Evolutionary conservation across 345 rosid genomes (phyloP), one percentile per base, ranked within the genome.

Genomic region (Populus davidiana): DNA sequence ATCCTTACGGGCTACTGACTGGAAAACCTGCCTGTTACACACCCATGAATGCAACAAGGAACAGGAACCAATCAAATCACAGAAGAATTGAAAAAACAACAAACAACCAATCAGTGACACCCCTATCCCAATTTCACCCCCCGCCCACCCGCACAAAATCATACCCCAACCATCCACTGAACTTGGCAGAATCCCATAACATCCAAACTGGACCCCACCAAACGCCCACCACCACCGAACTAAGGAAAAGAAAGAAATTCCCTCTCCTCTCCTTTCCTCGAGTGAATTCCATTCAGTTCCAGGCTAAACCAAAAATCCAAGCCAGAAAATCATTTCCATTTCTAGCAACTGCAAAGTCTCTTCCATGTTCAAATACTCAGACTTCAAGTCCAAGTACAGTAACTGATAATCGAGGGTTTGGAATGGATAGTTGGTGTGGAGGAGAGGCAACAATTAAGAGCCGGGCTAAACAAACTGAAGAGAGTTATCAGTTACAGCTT

Each of bases 401-500:
- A 52, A 52, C 0, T 52, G 23, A 20, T n/a, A 52, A 20, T 7
- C 18, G n/a, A 8, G 59, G 21, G 9, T 20, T 65, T 31, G 38
- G 41, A 65, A 65, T 31, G 38, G 36, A 27, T 39, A 29, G 39
- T 38, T 56, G 69, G 52, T 31, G 2, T 66, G 41, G 59, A 50
- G 41, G 59, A 64, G 65, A 66, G 20, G 18, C 52, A 33, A 29
- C 77, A 35, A 54, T 59, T 36, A 81, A 67, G 69, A 81, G 80
- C 65, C 77, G 83, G 80, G 76, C 71, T 70, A 75, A 75, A 47
- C 79, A 50, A 43, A 75, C 75, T 50, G 83, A 81, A 27, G 83
- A 81, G 80, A 81, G 80, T 52, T 81, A 81, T 64, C 83, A 76
- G 67, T 41, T 81, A 20, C 83, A 81, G 71, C 67, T 67, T 21